A percentile compares a stretch with the other conserved stretches of the same genome.
phyloP scores from a whole-genome alignment of 2,329 filamentous ascomycete species.

The Alternaria postmessia region DNA sequence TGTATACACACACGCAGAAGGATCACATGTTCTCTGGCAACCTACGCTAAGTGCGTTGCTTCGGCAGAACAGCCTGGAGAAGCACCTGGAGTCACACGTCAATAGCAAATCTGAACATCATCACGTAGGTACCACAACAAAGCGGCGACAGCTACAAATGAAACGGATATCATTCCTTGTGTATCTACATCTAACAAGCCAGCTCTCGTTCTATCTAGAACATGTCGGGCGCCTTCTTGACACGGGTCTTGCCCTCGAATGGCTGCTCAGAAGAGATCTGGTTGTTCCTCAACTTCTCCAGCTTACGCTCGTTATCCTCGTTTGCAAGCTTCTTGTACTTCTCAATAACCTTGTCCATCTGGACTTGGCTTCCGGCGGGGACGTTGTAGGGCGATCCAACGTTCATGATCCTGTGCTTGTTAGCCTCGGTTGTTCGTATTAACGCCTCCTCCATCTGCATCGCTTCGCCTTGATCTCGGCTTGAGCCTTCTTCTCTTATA shows the following conservation, averaged over 20 bases:
- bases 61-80: too few relatives aligned
- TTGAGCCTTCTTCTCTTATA: not conserved
- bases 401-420: slow-evolving; percentile 65
- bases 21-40: too few relatives aligned
- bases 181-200: slow-evolving; percentile 27
- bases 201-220: slow-evolving; percentile 11
- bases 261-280: slow-evolving; percentile 47
- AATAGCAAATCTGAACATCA: too few relatives aligned
- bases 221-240: slow-evolving; percentile 32
- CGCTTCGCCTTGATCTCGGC: not conserved
- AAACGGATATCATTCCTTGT: slow-evolving; percentile 32
- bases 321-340: slow-evolving; percentile 68
- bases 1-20: too few relatives aligned
- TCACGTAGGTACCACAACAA: not conserved
- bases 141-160: not conserved
- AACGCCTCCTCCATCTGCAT: not conserved
- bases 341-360: slow-evolving; percentile 67
- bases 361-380: slow-evolving; percentile 65
- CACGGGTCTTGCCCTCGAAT: slow-evolving; percentile 29
- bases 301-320: slow-evolving; percentile 65
- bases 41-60: too few relatives aligned
- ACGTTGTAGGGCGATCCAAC: slow-evolving; percentile 70
- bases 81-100: too few relatives aligned
- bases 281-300: slow-evolving; percentile 50
- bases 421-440: slow-evolving; percentile 12